Percentiles rank a stretch among this genome's conserved stretches.
Conservation (phyloP, 169 alveolate species). For the Cryptosporidium sp. region DNA sequence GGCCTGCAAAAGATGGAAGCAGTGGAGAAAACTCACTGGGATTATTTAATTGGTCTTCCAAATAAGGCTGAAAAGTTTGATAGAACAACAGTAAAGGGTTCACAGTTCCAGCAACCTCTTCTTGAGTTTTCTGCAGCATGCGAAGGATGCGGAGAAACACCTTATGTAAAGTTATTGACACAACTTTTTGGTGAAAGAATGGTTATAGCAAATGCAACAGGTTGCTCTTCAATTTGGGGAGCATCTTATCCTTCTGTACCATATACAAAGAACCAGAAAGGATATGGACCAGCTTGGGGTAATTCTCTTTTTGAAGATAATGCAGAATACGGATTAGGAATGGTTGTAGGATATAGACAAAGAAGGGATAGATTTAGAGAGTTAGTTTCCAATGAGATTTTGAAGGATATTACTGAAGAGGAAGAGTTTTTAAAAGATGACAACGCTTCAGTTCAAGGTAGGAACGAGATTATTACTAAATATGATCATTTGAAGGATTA, state of each 20-base stretch:
- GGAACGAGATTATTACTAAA: not conserved
- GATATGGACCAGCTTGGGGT: constrained; percentile 85
- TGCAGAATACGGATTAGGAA: constrained; percentile 84
- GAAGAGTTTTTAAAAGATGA: not conserved
- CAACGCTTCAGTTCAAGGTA: not conserved
- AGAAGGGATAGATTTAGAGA: constrained; percentile 55
- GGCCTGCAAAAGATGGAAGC: constrained; percentile 63
- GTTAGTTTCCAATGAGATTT: constrained; percentile 44
- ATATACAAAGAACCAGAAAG: constrained; percentile 77
- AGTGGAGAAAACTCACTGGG: constrained; percentile 78
- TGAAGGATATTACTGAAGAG: not conserved
- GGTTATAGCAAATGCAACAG: constrained; percentile 83
- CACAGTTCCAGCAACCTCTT: constrained; percentile 81
- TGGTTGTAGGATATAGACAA: constrained; percentile 75
- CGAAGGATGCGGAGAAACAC: constrained; percentile 85
- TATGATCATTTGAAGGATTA: constrained; percentile 36
- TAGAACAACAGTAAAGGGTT: constrained; percentile 80
- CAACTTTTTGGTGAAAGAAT: constrained; percentile 82
- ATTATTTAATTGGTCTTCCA: constrained; percentile 77
- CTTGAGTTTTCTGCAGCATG: constrained; percentile 85
- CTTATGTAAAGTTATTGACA: constrained; percentile 81
- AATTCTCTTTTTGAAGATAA: constrained; percentile 83
- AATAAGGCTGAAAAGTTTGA: constrained; percentile 78
- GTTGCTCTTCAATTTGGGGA: constrained; percentile 84
- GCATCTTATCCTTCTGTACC: constrained; percentile 82